Base-by-base conservation (phyloP, 1,284 basidiomycete species). In the Megacollybia platyphylla region DNA sequence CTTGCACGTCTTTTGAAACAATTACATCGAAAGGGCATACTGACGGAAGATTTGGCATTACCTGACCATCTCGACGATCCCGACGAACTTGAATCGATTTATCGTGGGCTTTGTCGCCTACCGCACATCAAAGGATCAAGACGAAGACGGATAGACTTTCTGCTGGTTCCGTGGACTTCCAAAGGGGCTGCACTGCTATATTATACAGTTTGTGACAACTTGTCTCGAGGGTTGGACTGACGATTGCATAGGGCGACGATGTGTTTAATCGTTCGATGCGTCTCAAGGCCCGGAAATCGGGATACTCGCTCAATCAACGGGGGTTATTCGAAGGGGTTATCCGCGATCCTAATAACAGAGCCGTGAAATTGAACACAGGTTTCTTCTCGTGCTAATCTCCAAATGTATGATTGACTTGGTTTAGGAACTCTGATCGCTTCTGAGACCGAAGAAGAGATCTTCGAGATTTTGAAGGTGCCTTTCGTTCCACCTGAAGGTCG, bases 181-280 rank as follows among this genome's bases (percentile, higher is more conserved):
- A 73, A 82, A 53, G 91, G 91, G 0, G 89, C 83, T 0, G 89
- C 90, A 0, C 58, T 92, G 44, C 64, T 96, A 17, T 94, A 94
- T 61, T 94, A 91, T 55, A 93, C 88, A 28, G 86, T 82, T 51
- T 52, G 77, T 57, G 18, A 37, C 10, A 42, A 32, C 27, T 13
- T 15, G 17, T 17, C 11, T 28, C n/a, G n/a, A 18, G 24, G 27
- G 7, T n/a, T 7, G n/a, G 11, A 17, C 27, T 36, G 9, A 36
- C 20, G 20, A 27, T 18, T 30, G 11, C n/a, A n/a, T 50, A 81
- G 76, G 86, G 87, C 2, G 87, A 89, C 53, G 85, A 87, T 56
- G 84, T 90, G 87, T 94, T 94, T 62, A 96, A 94, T 58, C 79
- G 91, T 7, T 82, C 83, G 3, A 78, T 94, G 57, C 76, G 91